phyloP scores from a whole-genome alignment of 176 grass and related monocot species.

The Paspalum vaginatum region DNA sequence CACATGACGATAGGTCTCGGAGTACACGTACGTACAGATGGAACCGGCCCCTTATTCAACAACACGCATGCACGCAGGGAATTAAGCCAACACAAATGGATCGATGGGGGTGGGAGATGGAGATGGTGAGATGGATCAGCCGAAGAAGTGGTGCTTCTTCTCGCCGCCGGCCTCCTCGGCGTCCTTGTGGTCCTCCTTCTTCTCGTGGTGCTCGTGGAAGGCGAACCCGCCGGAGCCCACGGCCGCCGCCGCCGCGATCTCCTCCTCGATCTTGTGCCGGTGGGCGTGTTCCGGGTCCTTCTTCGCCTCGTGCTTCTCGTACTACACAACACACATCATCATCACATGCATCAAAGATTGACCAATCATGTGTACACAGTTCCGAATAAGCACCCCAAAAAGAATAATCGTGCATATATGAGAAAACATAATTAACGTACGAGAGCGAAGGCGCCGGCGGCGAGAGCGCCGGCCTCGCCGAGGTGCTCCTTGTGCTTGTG shows the following conservation, averaged over 20 bases:
- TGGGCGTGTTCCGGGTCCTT: conserved; percentile 69
- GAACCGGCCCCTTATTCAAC: neutral
- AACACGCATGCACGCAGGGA: neutral
- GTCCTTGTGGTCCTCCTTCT: conserved; percentile 61
- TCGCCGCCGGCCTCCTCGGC: conserved; percentile 53
- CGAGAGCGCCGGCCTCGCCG: conserved; percentile 53
- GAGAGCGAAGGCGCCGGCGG: conserved; percentile 59
- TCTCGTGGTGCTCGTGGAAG: conserved; percentile 81
- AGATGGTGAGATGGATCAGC: neutral
- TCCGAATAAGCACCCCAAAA: too few relatives aligned
- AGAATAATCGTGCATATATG: too few relatives aligned
- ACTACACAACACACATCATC: conserved; percentile 20
- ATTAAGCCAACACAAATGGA: neutral
- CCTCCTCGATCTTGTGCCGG: conserved; percentile 75
- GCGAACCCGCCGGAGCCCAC: conserved; percentile 62
- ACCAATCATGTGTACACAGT: too few relatives aligned
- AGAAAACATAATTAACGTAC: conserved; percentile 13
- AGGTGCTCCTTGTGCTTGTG: conserved; percentile 75
- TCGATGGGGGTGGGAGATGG: neutral
- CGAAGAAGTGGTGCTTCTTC: conserved; percentile 67
- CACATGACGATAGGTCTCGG: neutral
- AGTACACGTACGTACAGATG: too few relatives aligned
- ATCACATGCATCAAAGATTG: too few relatives aligned
- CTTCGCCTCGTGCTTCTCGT: conserved; percentile 76
- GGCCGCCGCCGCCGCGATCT: conserved; percentile 52